These are phyloP conservation scores for Clonostachys chloroleuca DNA, from an alignment of 2,329 filamentous ascomycete genomes.

Conservation along the genomic window DNA sequence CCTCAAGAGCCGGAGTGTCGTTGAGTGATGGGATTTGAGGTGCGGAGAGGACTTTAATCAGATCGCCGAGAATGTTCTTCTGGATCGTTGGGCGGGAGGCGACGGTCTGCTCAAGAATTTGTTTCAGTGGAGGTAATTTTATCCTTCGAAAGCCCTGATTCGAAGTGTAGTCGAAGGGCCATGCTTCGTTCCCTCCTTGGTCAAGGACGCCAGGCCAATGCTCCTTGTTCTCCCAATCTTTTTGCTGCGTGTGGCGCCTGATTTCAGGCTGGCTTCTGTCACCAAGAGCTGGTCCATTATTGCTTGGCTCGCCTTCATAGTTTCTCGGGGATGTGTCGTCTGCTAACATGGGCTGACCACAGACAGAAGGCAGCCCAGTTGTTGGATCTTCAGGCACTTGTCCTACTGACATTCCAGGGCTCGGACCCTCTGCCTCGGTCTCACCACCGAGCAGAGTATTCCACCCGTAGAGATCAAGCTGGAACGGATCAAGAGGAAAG, in stretches of 20 bases:
- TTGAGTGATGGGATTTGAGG: constrained; percentile 1
- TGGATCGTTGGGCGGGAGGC: background rate
- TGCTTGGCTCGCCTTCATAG: background rate
- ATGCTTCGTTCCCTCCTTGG: background rate
- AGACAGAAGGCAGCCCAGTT: too few species aligned
- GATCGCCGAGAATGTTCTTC: background rate
- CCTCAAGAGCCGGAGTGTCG: constrained; percentile 1
- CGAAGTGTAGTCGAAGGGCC: background rate
- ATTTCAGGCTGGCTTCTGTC: too few species aligned
- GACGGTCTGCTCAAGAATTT: background rate
- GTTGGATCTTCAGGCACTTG: too few species aligned
- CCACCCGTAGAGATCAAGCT: background rate
- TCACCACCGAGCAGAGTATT: background rate
- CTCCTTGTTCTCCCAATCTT: background rate
- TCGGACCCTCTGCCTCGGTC: constrained; percentile 1
- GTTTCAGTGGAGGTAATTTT: background rate
- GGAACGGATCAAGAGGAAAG: constrained; percentile 2
- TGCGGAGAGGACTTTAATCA: background rate
- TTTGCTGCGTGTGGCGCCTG: background rate
- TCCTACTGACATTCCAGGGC: background rate
- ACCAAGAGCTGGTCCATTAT: background rate
- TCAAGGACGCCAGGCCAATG: background rate
- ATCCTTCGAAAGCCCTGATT: background rate
- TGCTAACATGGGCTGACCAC: background rate
- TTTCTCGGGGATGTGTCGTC: background rate